Base-by-base conservation (phyloP, 2,329 filamentous ascomycete species). In the Canariomyces notabilis region DNA sequence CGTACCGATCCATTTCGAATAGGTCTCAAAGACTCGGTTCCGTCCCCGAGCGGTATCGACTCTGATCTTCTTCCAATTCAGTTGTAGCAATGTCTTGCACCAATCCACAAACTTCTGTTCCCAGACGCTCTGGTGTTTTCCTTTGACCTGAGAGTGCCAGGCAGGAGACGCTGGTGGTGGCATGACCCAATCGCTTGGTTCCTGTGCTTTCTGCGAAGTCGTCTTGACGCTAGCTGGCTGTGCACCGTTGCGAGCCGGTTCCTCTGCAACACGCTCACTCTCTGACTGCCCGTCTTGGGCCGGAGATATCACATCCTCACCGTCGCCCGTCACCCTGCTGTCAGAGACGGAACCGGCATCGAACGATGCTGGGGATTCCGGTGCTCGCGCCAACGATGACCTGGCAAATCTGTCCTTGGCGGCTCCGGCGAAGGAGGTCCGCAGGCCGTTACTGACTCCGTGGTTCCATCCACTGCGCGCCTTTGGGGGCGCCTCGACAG, bases 401-500 rank as follows among this genome's bases (percentile, higher is more conserved):
- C 46, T 46, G 26, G 35, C 31, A 32, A 21, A 12, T 15, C 31
- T 43, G 26, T 40, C 43, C 39, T 46, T 50, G 22, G 15, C 38
- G 29, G 37, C 12, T 9, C 43, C 31, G 4, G 47, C 55, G 41
- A 63, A 63, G 3, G 60, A 61, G 4, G 53, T 61, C 31, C 60
- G 52, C 40, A 63, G 29, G 6, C 59, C 56, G 21, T 52, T 48
- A 38, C 42, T 55, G 18, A 62, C 52, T n/a, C 59, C 59, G 9
- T 48, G 51, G 42, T 62, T 64, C 55, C 59, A 62, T n/a, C 54
- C 53, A 32, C 26, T 34, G n/a, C 49, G 51, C 16, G 51, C 39
- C 34, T 41, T 45, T 16, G 32, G 35, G 16, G 29, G 16, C 1
- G 37, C 9, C 12, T 23, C 43, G 5, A n/a, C 18, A 8, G 39